Evolutionary conservation across 2,329 filamentous ascomycete species (phyloP).

Genomic region (Fusarium multiceps): DNA sequence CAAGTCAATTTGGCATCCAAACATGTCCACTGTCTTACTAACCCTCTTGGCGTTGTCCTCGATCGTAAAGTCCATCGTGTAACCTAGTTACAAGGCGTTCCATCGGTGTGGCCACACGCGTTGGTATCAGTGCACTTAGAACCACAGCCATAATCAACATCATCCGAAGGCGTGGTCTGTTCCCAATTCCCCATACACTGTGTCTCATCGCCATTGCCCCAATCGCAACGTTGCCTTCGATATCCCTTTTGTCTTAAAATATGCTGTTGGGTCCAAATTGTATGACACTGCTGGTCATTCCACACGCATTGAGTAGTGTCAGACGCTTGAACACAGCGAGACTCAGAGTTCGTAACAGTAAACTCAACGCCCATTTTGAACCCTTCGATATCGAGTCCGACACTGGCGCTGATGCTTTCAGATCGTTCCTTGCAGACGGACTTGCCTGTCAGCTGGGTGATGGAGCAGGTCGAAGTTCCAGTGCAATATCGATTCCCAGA

Average conservation of each 20-base stretch:
- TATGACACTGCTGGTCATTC: neutral
- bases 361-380: neutral
- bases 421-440: neutral
- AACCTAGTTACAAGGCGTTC: neutral
- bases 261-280: slow-evolving; percentile 12
- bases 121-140: slow-evolving; percentile 11
- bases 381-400: neutral
- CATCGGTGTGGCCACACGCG: neutral
- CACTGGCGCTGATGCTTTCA: neutral
- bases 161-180: slow-evolving; percentile 13
- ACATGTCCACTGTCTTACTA: neutral
- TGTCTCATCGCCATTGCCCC: slow-evolving; percentile 6
- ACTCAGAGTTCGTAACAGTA: neutral
- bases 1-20: neutral
- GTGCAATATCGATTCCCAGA: no score
- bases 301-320: neutral
- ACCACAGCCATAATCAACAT: slow-evolving; percentile 3
- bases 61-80: neutral
- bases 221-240: slow-evolving; percentile 2
- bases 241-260: slow-evolving; percentile 8
- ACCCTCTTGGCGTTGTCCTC: neutral
- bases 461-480: no score
- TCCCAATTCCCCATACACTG: slow-evolving; percentile 16
- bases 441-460: neutral
- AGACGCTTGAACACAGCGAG: neutral